Base-by-base conservation (phyloP, 805 yeast species). In the Saccharomycopsis lassenensis region DNA sequence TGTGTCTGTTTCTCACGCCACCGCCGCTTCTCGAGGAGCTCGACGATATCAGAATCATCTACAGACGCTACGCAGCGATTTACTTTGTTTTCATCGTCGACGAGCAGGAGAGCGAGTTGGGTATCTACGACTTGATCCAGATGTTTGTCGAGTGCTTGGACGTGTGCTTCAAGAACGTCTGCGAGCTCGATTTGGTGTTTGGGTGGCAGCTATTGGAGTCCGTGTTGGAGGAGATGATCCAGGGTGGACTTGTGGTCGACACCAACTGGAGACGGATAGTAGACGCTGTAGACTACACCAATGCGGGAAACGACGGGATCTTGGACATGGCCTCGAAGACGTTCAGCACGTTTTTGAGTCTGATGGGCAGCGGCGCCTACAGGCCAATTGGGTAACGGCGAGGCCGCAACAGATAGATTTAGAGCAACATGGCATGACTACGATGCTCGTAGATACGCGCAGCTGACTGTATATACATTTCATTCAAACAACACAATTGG, bases 191-290 rank as follows among this genome's bases (percentile, higher is more conserved):
- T 58, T 65, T 91, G 44, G 95, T 91, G n/a, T 89, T 87, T 60
- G 96, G 96, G 12, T 91, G 98, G 97, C 96, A 91, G 58, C 93
- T 86, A 4, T 62, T 89, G 22, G 93, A 89, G 54, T 79, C 94
- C 2, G 95, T 89, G 2, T 57, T 87, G 33, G 91, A 79, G 49
- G 97, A 91, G 50, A 80, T 91, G 23, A 78, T 91, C 1, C 97
- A 91, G 54, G 98, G 97, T 18, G 98, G 98, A 0, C 79, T 91
- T 93, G 98, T 91, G 6, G 82, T 91, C 24, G 98, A 91, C 54
- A 87, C 97, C 2, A 84, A 78, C 47, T 84, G 86, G 15, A 52
- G 61, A 18, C 73, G 79, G 41, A 86, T 91, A 24, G 95, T 91
- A 4, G 74, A 42, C 10, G 83, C 91, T 1, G 82, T 82, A 7